Evolutionary conservation across 257 asterid genomes (phyloP).

Genomic region (Plantago elongata): DNA sequence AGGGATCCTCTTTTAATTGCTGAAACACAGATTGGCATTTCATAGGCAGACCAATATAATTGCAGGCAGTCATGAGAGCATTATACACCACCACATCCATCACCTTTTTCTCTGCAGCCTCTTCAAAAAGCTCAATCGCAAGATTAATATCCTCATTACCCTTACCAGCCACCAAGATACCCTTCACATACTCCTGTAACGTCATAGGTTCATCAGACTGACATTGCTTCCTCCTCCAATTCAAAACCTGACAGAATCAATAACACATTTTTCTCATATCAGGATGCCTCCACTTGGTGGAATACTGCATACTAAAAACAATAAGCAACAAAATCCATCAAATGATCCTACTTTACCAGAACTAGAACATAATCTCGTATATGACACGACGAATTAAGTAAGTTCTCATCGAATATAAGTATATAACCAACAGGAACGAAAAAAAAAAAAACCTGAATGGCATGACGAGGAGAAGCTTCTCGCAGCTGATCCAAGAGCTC

Average conservation of each 20-base stretch:
- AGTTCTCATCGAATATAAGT: too few relatives aligned
- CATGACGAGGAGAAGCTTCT: conserved; percentile 31
- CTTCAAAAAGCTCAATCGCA: conserved; percentile 62
- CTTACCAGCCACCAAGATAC: conserved; percentile 58
- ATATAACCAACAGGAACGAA: not conserved
- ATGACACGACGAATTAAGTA: too few relatives aligned
- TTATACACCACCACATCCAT: conserved; percentile 46
- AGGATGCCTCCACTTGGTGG: too few relatives aligned
- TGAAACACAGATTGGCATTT: conserved; percentile 54
- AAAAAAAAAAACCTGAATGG: conserved; percentile 62
- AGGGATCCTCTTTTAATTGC: conserved; percentile 51
- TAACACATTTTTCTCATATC: conserved; percentile 6
- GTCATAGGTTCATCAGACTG: conserved; percentile 58
- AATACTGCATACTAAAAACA: not conserved
- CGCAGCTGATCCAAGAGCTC: conserved; percentile 53
- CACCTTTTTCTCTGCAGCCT: conserved; percentile 52
- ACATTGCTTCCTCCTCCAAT: conserved; percentile 72
- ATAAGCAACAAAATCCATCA: not conserved
- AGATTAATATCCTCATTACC: conserved; percentile 42
- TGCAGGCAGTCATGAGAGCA: conserved; percentile 69
- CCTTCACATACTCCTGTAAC: conserved; percentile 69
- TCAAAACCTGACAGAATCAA: conserved; percentile 48
- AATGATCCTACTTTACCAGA: not conserved
- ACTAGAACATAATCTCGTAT: not conserved
- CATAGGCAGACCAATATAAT: conserved; percentile 37